Conservation (phyloP, 2,329 filamentous ascomycete species). For the Dendryphion nanum region DNA sequence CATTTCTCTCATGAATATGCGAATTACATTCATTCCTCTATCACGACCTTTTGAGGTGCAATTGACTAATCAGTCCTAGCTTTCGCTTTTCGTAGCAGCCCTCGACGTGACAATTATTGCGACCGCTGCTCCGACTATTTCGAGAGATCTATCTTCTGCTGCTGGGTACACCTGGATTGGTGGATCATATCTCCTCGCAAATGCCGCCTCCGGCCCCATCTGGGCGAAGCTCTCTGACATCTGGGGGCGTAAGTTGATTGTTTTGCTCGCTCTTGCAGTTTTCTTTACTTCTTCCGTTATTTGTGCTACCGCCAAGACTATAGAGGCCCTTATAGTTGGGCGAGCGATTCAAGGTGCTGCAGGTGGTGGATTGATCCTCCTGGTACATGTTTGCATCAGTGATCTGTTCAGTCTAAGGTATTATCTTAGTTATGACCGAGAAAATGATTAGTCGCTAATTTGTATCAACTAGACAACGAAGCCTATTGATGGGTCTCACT, state of each 20-base stretch:
- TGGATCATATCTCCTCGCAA: conserved; percentile 68
- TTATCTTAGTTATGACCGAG: too few species aligned
- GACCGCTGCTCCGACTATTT: conserved; percentile 66
- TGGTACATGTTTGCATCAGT: conserved; percentile 63
- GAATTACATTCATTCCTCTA: not conserved
- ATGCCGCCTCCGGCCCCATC: conserved; percentile 65
- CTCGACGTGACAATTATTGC: conserved; percentile 59
- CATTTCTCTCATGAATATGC: not conserved
- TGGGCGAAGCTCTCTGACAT: conserved; percentile 65
- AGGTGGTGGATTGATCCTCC: conserved; percentile 59
- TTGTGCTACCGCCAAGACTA: conserved; percentile 55
- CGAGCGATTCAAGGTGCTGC: conserved; percentile 63
- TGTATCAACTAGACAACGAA: conserved; percentile 46
- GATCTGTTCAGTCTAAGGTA: conserved; percentile 62
- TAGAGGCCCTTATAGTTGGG: conserved; percentile 60
- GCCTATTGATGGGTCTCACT: conserved; percentile 51
- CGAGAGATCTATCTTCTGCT: conserved; percentile 61
- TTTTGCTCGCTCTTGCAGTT: conserved; percentile 51
- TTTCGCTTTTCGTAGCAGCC: conserved; percentile 43
- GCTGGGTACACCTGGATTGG: conserved; percentile 78
- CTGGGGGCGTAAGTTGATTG: conserved; percentile 56
- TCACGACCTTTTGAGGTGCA: not conserved
- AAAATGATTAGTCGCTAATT: too few species aligned
- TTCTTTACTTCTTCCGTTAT: conserved; percentile 63
- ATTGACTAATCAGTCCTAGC: conserved; percentile 15